These are phyloP conservation scores for Aspergillus quadricinctus DNA, from an alignment of 2,329 filamentous ascomycete species.

Conservation along the genomic window DNA sequence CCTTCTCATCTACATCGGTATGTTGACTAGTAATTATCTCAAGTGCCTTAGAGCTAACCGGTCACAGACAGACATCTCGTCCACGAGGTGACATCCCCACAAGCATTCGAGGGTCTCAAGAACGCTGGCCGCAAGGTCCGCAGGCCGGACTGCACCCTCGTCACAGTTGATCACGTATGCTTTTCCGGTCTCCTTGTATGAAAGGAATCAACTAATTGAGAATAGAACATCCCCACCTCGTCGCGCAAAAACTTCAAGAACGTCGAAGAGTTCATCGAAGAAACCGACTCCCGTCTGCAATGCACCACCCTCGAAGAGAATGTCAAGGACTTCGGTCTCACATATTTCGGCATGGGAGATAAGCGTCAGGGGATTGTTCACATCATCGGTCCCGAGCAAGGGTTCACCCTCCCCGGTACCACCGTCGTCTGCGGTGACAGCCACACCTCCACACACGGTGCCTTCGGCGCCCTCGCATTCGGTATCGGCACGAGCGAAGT, in stretches of 20 bases:
- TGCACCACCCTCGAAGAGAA: constrained; percentile 96
- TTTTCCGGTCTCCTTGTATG: constrained; percentile 5
- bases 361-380: constrained; percentile 98
- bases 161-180: constrained; percentile 92
- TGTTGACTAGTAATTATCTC: constrained; percentile 25
- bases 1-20: constrained; percentile 87
- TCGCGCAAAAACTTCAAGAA: constrained; percentile 91
- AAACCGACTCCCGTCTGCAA: constrained; percentile 88
- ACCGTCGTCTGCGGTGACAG: constrained; percentile 97
- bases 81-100: constrained; percentile 98
- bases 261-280: constrained; percentile 87
- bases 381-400: constrained; percentile 96
- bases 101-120: constrained; percentile 94
- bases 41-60: constrained; percentile 19
- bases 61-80: constrained; percentile 81
- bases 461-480: constrained; percentile 90
- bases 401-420: constrained; percentile 94
- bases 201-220: constrained; percentile 5
- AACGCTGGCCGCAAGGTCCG: constrained; percentile 85
- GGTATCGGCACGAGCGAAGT: constrained; percentile 98
- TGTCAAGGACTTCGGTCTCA: constrained; percentile 92
- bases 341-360: constrained; percentile 94
- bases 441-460: constrained; percentile 96
- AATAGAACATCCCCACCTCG: constrained; percentile 84
- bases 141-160: constrained; percentile 92